Evolutionary conservation across 805 yeast genomes (phyloP), one percentile per base, ranked within the genome.

Genomic region (Schizosaccharomyces octosporus): DNA sequence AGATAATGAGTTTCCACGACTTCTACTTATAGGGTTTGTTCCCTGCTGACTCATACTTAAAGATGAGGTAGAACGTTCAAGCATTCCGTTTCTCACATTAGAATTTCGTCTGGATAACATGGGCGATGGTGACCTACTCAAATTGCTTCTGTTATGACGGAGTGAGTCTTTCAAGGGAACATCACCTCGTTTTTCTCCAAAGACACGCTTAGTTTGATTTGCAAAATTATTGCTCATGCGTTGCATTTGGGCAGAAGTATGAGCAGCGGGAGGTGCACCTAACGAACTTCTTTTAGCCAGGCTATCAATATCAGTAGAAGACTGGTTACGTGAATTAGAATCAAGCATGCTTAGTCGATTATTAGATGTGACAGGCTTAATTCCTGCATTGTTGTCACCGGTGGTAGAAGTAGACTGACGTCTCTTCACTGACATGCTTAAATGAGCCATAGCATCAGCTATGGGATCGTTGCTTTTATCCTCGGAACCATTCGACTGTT

Each of bases 391-490:
- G 41, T 36, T 36, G 13, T 45, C 51, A 45, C 27, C 24, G 4
- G 21, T 24, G 17, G 27, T 24, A 5, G 51, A 45, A 19, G 51
- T 45, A 3, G 51, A 45, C 27, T 45, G 51, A 24, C 51, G 51
- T 45, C 42, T 57, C 31, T 15, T 57, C 21, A 41, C 27, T 13
- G 60, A 57, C 60, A 43, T 31, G 19, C 48, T 72, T 58, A 74
- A 67, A 15, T 75, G 76, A 62, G 77, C 79, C 61, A 80, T 68
- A 1, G 82, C 82, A 2, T 80, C 79, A 42, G 79, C 75, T 55
- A 81, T 68, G 7, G 83, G 83, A 65, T 80, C 82, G n/a, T 65
- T 41, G 21, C 32, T 24, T 27, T 36, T 57, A 13, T 36, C 42
- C 11, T 24, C 60, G 24, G n/a, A 19, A 5, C n/a, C 27, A 21